Percentiles rank a stretch among this genome's conserved stretches.
phyloP scores from a whole-genome alignment of 2,329 filamentous ascomycete species.

The Aspergillus fructus region DNA sequence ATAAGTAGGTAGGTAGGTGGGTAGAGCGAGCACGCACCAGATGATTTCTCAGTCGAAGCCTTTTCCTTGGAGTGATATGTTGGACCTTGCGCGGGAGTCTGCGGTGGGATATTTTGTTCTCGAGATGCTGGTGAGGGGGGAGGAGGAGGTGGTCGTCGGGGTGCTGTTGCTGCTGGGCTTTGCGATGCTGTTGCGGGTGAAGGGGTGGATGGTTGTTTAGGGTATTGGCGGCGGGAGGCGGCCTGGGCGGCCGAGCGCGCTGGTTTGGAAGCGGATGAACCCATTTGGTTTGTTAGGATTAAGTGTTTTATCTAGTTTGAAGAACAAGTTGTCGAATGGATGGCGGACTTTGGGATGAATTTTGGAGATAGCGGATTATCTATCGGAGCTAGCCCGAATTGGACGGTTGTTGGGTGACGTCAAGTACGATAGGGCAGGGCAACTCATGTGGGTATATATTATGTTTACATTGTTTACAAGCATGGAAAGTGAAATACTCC shows the following conservation, averaged over 20 bases:
- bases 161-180: neutral
- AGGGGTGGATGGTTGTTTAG: conserved; percentile 42
- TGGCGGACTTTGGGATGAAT: neutral
- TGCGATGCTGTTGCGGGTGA: conserved; percentile 30
- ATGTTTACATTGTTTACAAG: neutral
- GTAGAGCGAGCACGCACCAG: conserved; percentile 26
- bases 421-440: neutral
- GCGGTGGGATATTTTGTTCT: conserved; percentile 35
- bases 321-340: neutral
- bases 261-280: conserved; percentile 59
- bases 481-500: neutral
- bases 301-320: neutral
- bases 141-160: conserved; percentile 26
- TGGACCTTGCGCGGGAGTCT: conserved; percentile 9
- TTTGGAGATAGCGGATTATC: neutral
- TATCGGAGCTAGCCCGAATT: neutral
- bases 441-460: no score
- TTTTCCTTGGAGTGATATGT: conserved; percentile 37
- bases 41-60: conserved; percentile 32
- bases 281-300: conserved; percentile 43
- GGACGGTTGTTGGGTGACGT: neutral
- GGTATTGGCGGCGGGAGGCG: conserved; percentile 56
- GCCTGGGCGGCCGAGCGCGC: conserved; percentile 49
- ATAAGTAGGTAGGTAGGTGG: neutral
- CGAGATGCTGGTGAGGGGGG: conserved; percentile 34